These are phyloP conservation scores for Penicillium sp. DNA, from an alignment of 2,329 filamentous ascomycete genomes.

Conservation along the genomic window DNA sequence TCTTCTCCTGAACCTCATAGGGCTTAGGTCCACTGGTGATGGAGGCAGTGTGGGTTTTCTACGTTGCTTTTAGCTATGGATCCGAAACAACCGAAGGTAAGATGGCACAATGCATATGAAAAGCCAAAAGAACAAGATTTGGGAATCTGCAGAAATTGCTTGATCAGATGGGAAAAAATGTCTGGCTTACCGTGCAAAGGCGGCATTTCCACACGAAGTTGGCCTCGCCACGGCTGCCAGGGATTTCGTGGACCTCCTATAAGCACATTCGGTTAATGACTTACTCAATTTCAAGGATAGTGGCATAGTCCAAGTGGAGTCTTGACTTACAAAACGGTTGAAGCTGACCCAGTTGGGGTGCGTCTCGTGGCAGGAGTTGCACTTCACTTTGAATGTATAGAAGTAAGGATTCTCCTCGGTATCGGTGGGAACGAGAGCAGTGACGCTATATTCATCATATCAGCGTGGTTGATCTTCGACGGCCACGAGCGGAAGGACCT, in stretches of 20 bases:
- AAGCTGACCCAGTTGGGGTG: slow-evolving; percentile 84
- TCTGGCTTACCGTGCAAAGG: slow-evolving; percentile 75
- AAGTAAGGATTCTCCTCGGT: slow-evolving; percentile 79
- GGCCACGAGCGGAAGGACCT: background rate
- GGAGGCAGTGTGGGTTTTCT: slow-evolving; percentile 62
- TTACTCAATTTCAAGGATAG: background rate
- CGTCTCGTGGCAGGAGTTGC: slow-evolving; percentile 90
- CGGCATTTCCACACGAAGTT: slow-evolving; percentile 99
- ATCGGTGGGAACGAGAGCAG: slow-evolving; percentile 80
- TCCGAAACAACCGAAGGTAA: background rate
- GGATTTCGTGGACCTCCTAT: slow-evolving; percentile 85
- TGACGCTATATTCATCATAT: slow-evolving; percentile 61
- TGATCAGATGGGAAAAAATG: background rate
- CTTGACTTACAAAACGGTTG: slow-evolving; percentile 72
- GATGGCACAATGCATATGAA: background rate
- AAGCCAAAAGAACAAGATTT: background rate
- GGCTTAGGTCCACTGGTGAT: slow-evolving; percentile 70
- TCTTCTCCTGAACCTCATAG: slow-evolving; percentile 53
- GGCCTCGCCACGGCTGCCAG: slow-evolving; percentile 87
- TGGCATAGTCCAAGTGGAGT: no score
- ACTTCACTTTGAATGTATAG: slow-evolving; percentile 98
- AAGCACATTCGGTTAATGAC: background rate
- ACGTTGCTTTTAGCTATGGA: slow-evolving; percentile 5
- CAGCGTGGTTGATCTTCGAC: slow-evolving; percentile 5
- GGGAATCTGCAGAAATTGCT: background rate